phyloP scores from a whole-genome alignment of 257 asterid species.

The Solanum pennellii region DNA sequence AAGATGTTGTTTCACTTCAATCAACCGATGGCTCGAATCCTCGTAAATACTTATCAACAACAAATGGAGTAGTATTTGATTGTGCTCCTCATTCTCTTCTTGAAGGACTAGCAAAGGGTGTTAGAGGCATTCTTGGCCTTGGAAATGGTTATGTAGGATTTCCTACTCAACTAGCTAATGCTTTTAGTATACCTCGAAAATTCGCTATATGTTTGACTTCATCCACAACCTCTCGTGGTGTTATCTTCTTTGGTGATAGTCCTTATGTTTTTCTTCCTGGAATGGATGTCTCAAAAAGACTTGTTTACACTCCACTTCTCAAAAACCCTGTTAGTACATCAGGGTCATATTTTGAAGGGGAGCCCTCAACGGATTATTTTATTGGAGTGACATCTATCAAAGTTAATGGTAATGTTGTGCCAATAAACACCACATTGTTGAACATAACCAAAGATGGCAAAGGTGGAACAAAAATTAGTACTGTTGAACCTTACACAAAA shows the following conservation, averaged over 20 bases:
- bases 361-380: constrained; percentile 30
- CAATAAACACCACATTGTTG: background rate
- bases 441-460: background rate
- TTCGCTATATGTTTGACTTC: background rate
- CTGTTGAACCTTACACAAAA: background rate
- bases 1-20: background rate
- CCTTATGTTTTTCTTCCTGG: background rate
- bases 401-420: background rate
- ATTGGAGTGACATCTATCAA: constrained; percentile 11
- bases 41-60: background rate
- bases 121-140: background rate
- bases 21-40: background rate
- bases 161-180: background rate
- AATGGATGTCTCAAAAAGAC: background rate
- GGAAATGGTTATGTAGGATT: background rate
- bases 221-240: background rate
- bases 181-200: background rate
- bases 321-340: constrained; percentile 24
- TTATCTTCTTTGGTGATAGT: background rate
- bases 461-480: background rate
- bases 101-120: background rate
- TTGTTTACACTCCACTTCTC: constrained; percentile 23
- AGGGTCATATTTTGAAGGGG: constrained; percentile 2
- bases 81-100: background rate
- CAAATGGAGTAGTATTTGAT: background rate